Base-by-base conservation (phyloP, 805 yeast species). In the Millerozyma acaciae region DNA sequence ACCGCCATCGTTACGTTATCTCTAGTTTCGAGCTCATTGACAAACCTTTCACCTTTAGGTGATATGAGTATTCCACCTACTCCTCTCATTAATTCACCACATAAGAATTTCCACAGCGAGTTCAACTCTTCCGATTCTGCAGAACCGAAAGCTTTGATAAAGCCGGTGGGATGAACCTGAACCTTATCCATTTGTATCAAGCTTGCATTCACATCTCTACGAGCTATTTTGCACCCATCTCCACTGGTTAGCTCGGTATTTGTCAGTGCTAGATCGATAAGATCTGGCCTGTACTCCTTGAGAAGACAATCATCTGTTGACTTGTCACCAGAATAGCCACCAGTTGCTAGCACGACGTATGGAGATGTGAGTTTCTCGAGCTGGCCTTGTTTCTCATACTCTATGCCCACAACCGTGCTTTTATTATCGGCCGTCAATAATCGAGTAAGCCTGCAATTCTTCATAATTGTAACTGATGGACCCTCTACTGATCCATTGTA, bases 151-250 rank as follows among this genome's bases (percentile, higher is more conserved):
- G 42, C 21, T 30, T 50, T 72, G 21, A 76, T 57, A 50, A 76
- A 76, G 2, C 82, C 82, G 2, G 82, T 77, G 26, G 83, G 83
- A 47, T 77, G 82, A 8, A 77, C 65, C 52, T 77, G 84, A 14
- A 77, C 55, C 43, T 76, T 70, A 29, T 73, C 73, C 80, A 76
- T 75, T 44, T 76, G 76, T 10, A 75, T 63, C 39, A 75, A 53
- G 6, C 65, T 57, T 6, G 76, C 81, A 24, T 71, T 71, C 24
- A 69, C 45, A 13, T 57, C 64, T 14, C 54, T 28, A 18, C 55
- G 60, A n/a, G 75, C 60, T n/a, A 76, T 48, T 18, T 58, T 54
- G 28, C 72, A 78, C 4, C 82, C 80, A 47, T 77, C 82, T 13
- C 84, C 84, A 1, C 76, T 59, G 1, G 81, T 75, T 43, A 68